Conservation (phyloP, 169 alveolate species). For the Ichthyophthirius multifiliis region DNA sequence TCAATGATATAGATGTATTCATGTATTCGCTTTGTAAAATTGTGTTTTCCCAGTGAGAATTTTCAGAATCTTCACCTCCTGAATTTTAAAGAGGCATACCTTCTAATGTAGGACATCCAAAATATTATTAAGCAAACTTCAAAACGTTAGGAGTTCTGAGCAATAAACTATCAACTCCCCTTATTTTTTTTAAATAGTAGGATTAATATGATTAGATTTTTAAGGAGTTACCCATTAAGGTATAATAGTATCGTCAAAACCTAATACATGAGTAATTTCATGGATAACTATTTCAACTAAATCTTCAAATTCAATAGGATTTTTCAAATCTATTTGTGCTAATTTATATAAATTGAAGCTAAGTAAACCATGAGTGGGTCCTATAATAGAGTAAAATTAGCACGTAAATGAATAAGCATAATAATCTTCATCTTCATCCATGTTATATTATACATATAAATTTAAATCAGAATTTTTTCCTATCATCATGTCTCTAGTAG, state of each 20-base stretch:
- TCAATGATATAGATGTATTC: conserved; percentile 29
- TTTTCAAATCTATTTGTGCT: neutral
- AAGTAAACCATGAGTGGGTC: neutral
- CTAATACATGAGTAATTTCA: conserved; percentile 16
- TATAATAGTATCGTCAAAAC: neutral
- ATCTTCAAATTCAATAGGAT: neutral
- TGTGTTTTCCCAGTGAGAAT: conserved; percentile 57
- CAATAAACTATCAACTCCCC: neutral
- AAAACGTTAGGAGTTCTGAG: conserved; percentile 38
- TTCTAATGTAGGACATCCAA: conserved; percentile 27
- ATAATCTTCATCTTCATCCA: neutral
- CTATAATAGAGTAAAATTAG: neutral
- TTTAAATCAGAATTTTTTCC: neutral
- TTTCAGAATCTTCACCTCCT: conserved; percentile 61
- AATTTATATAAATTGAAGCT: neutral
- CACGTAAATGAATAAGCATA: neutral
- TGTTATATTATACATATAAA: neutral
- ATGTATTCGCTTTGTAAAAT: conserved; percentile 48
- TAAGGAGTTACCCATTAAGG: neutral
- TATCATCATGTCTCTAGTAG: neutral
- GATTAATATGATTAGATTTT: neutral
- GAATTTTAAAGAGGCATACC: conserved; percentile 53
- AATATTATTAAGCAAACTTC: conserved; percentile 33
- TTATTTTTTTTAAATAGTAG: neutral
- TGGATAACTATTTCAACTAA: neutral